phyloP scores from a whole-genome alignment of 805 yeast species.

The Lipomyces sp. region DNA sequence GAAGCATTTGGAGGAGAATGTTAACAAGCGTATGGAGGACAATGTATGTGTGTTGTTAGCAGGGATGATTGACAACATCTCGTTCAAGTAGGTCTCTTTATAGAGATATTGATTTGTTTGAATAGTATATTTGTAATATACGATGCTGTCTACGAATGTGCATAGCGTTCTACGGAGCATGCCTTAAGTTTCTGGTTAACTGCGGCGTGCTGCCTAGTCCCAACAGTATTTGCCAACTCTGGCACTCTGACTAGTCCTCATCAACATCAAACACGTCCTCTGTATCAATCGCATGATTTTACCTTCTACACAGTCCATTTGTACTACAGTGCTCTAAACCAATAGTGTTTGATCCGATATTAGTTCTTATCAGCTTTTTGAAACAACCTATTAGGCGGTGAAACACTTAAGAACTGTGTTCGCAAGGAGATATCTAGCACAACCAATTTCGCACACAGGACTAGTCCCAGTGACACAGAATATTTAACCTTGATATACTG shows the following conservation, averaged over 20 bases:
- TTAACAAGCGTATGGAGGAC: constrained; percentile 83
- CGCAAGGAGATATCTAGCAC: background rate
- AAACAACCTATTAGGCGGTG: no score
- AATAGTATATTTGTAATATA: background rate
- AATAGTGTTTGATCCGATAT: no score
- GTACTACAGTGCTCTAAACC: background rate
- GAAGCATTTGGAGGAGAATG: constrained; percentile 90
- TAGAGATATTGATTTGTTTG: background rate
- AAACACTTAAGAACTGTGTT: background rate
- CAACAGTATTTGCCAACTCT: background rate
- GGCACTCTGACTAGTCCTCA: background rate
- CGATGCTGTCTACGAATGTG: background rate
- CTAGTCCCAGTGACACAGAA: background rate
- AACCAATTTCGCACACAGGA: background rate
- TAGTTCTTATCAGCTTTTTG: no score
- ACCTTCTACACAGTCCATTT: background rate
- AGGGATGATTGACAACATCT: constrained; percentile 86
- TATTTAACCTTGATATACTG: background rate
- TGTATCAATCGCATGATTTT: background rate
- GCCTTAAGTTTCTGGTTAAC: no score
- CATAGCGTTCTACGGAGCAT: no score
- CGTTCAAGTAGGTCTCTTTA: constrained; percentile 62
- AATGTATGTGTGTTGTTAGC: constrained; percentile 86
- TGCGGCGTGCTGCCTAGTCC: no score
- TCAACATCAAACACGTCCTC: background rate